These are phyloP conservation scores for Earliella scabrosa DNA, from an alignment of 1,284 basidiomycete species.

Conservation along the genomic window DNA sequence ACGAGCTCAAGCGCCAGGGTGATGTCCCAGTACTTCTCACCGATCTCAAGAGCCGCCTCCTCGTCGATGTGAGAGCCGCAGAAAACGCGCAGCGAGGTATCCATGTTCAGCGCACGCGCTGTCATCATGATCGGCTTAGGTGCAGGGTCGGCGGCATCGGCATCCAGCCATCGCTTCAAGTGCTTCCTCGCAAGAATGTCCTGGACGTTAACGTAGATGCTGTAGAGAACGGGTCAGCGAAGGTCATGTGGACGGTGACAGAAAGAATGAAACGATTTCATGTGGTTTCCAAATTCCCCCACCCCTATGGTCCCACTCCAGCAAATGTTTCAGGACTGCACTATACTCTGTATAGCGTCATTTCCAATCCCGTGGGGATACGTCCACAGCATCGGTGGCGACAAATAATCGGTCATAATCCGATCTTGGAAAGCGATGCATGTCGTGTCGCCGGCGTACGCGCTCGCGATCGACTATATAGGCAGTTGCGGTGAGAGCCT, in stretches of 20 bases:
- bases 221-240: constrained; percentile 35
- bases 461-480: background rate
- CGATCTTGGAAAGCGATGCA: background rate
- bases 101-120: constrained; percentile 96
- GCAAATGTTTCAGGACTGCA: too few relatives aligned
- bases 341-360: too few relatives aligned
- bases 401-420: background rate
- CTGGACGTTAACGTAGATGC: constrained; percentile 89
- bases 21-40: constrained; percentile 95
- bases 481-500: background rate
- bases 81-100: constrained; percentile 95
- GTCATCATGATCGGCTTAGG: constrained; percentile 86
- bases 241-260: background rate
- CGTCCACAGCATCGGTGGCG: too few relatives aligned
- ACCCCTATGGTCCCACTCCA: too few relatives aligned
- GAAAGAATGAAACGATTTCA: background rate
- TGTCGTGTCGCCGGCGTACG: too few relatives aligned
- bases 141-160: constrained; percentile 49
- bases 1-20: constrained; percentile 96
- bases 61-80: constrained; percentile 91
- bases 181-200: constrained; percentile 85
- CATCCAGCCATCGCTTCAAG: constrained; percentile 74
- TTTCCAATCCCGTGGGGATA: too few relatives aligned
- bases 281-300: too few relatives aligned
- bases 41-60: constrained; percentile 80